phyloP scores from a whole-genome alignment of 2,329 filamentous ascomycete species.

The Drechslerella coelobrocha region DNA sequence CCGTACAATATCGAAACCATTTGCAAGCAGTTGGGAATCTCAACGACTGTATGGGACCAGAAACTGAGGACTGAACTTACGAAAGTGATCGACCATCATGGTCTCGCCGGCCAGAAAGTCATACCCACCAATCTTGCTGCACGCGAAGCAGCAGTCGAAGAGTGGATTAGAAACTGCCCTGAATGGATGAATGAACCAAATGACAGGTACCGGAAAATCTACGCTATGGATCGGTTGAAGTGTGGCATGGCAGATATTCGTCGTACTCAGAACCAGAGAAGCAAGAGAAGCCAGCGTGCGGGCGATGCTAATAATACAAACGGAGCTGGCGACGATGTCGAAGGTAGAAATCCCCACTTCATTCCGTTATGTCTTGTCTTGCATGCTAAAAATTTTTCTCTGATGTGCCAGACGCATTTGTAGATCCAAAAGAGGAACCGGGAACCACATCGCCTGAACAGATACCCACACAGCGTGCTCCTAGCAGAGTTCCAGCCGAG shows the following conservation, averaged over 20 bases:
- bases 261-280: conserved; percentile 41
- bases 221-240: conserved; percentile 42
- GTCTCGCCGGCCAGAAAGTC: conserved; percentile 40
- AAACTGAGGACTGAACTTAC: conserved; percentile 39
- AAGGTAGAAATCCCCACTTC: conserved; percentile 18
- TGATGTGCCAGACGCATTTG: conserved; percentile 24
- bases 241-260: conserved; percentile 45
- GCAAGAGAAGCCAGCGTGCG: conserved; percentile 36
- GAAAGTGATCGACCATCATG: conserved; percentile 37
- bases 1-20: conserved; percentile 46
- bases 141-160: conserved; percentile 35
- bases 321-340: conserved; percentile 26
- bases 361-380: not conserved
- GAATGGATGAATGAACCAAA: conserved; percentile 45
- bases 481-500: conserved; percentile 32
- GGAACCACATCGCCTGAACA: conserved; percentile 36
- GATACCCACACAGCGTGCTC: conserved; percentile 30
- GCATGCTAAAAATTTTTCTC: conserved; percentile 6
- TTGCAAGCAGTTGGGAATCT: conserved; percentile 45
- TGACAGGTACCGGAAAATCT: conserved; percentile 39
- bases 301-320: conserved; percentile 36
- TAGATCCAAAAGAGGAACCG: conserved; percentile 41
- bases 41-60: conserved; percentile 45
- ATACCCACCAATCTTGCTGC: conserved; percentile 40
- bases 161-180: conserved; percentile 42